A percentile compares a stretch with the other conserved stretches of the same genome.
Evolutionary conservation across 108 stramenopile species (phyloP).

Genomic region (Cyclotella kingstonii): DNA sequence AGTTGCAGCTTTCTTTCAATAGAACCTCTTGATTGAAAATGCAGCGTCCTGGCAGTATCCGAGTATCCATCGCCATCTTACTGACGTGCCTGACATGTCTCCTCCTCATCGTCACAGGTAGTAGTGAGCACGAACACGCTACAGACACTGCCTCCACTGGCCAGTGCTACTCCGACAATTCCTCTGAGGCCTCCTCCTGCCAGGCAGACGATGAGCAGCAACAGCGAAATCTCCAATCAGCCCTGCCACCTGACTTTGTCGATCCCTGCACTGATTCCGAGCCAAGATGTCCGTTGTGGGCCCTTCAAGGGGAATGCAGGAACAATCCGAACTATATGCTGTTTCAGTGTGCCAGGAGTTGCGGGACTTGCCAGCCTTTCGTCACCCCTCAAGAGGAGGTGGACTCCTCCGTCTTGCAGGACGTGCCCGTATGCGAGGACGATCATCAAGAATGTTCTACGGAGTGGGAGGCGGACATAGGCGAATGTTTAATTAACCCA

Average conservation of each 20-base stretch:
- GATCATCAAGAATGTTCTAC: background rate
- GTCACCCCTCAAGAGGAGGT: background rate
- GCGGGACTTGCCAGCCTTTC: slow-evolving; percentile 3
- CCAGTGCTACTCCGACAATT: too few species aligned
- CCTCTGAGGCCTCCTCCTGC: too few species aligned
- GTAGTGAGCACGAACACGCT: too few species aligned
- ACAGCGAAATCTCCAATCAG: too few species aligned
- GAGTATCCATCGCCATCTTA: too few species aligned
- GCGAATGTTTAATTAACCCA: slow-evolving; percentile 14
- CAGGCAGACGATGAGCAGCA: too few species aligned
- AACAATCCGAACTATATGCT: background rate
- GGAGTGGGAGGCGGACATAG: background rate
- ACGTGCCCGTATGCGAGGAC: background rate
- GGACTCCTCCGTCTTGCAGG: background rate
- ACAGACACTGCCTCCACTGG: too few species aligned
- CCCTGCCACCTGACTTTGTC: slow-evolving; percentile 2
- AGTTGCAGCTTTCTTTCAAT: too few species aligned
- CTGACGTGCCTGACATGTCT: too few species aligned
- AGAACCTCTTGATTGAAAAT: too few species aligned
- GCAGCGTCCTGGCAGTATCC: too few species aligned
- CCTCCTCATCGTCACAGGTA: too few species aligned
- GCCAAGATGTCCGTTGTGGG: background rate
- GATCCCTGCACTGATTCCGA: background rate
- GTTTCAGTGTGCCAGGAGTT: background rate
- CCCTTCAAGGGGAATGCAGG: background rate